Percentiles rank a stretch among this genome's conserved stretches.
phyloP scores from a whole-genome alignment of 306 rosid genomes.

The Geum urbanum region DNA sequence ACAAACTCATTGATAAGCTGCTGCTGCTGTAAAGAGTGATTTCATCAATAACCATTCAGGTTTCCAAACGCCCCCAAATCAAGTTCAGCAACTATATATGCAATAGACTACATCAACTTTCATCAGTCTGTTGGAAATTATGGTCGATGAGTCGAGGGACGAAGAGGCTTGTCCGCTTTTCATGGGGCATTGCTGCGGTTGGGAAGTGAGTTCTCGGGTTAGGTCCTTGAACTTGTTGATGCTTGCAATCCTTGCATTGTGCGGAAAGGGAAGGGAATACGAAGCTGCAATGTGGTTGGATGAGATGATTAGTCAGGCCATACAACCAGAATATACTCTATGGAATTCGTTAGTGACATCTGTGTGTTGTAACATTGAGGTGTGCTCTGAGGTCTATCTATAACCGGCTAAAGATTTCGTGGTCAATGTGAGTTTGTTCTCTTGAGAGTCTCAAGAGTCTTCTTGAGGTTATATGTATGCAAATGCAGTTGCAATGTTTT shows the following conservation, averaged over 20 bases:
- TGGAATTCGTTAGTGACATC: constrained; percentile 41
- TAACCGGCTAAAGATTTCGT: background rate
- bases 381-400: constrained; percentile 6
- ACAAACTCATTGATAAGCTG: no score
- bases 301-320: constrained; percentile 38
- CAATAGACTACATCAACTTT: constrained; percentile 10
- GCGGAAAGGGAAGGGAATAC: constrained; percentile 28
- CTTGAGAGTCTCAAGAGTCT: background rate
- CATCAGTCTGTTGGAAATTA: constrained; percentile 35
- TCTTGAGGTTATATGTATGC: background rate
- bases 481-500: background rate
- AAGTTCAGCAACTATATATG: no score
- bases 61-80: no score
- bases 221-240: constrained; percentile 37
- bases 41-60: no score
- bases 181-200: constrained; percentile 31
- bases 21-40: no score
- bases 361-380: constrained; percentile 20
- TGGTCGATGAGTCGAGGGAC: constrained; percentile 36
- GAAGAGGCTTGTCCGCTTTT: constrained; percentile 35
- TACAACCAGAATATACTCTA: constrained; percentile 22
- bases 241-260: constrained; percentile 20
- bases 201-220: constrained; percentile 38
- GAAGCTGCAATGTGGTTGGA: constrained; percentile 38
- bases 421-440: background rate